Conservation (phyloP, 2,329 filamentous ascomycete species). For the Emydomyces testavorans region DNA sequence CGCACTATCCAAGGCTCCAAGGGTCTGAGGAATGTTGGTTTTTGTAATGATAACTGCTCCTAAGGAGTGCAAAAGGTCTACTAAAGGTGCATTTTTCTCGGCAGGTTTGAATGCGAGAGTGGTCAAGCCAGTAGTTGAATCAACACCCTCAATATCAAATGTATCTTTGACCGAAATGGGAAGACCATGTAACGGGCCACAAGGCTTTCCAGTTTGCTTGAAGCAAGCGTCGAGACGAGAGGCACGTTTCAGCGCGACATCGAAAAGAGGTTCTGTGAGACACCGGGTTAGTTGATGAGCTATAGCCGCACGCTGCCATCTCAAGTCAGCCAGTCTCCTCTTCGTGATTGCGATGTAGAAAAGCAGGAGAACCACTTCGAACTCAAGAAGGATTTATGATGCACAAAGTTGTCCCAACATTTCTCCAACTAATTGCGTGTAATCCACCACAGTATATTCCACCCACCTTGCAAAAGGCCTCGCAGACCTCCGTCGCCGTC, state of each 20-base stretch:
- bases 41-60: slow-evolving; percentile 60
- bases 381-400: too few species aligned
- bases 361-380: too few species aligned
- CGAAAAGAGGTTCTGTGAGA: slow-evolving; percentile 43
- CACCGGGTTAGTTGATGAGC: slow-evolving; percentile 37
- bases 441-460: background rate
- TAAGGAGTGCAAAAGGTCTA: slow-evolving; percentile 46
- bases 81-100: slow-evolving; percentile 44
- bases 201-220: slow-evolving; percentile 28
- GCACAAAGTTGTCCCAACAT: too few species aligned
- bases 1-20: slow-evolving; percentile 45
- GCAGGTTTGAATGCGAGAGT: slow-evolving; percentile 51
- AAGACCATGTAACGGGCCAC: slow-evolving; percentile 52
- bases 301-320: slow-evolving; percentile 27
- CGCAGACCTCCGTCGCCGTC: slow-evolving; percentile 37
- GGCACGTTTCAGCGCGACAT: slow-evolving; percentile 39
- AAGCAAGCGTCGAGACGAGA: slow-evolving; percentile 39
- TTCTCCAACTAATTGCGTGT: too few species aligned
- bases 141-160: slow-evolving; percentile 39
- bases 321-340: slow-evolving; percentile 4
- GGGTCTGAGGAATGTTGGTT: slow-evolving; percentile 54
- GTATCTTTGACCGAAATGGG: slow-evolving; percentile 45
- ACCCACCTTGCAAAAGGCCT: slow-evolving; percentile 44
- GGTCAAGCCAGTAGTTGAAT: slow-evolving; percentile 47
- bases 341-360: too few species aligned